These are phyloP conservation scores for Plasmodium relictum DNA, from an alignment of 169 alveolate genomes.

Conservation along the genomic window DNA sequence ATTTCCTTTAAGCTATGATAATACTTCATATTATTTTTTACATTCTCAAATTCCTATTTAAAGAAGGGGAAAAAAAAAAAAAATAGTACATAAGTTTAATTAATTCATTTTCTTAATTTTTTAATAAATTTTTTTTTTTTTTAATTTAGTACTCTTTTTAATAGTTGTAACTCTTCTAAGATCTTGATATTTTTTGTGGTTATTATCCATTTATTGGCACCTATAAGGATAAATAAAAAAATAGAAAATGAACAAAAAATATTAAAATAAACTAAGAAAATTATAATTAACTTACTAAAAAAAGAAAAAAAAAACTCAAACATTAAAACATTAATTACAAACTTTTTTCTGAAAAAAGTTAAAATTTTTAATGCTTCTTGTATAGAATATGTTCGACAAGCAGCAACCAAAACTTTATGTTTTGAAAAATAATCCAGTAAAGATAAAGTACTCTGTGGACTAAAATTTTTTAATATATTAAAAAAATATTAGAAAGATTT, in stretches of 20 bases:
- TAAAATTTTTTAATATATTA: background rate
- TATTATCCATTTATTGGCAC: slow-evolving; percentile 58
- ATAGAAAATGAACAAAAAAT: slow-evolving; percentile 14
- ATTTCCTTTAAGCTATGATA: slow-evolving; percentile 39
- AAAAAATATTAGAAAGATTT: background rate
- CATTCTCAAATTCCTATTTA: slow-evolving; percentile 30
- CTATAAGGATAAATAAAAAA: slow-evolving; percentile 26
- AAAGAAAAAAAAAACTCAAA: slow-evolving; percentile 58
- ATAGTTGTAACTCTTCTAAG: slow-evolving; percentile 8
- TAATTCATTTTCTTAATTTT: background rate
- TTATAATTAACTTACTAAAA: slow-evolving; percentile 33
- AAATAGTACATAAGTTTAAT: background rate
- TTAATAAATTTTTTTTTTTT: background rate
- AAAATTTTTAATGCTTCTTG: slow-evolving; percentile 27
- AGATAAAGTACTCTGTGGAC: slow-evolving; percentile 22
- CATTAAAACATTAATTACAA: slow-evolving; percentile 43
- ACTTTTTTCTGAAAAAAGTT: slow-evolving; percentile 31
- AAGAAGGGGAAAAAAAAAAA: slow-evolving; percentile 5
- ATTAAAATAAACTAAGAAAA: background rate
- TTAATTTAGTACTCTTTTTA: slow-evolving; percentile 22
- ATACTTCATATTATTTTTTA: slow-evolving; percentile 15
- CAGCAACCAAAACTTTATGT: slow-evolving; percentile 37
- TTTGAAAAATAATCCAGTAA: slow-evolving; percentile 48
- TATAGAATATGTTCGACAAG: slow-evolving; percentile 52
- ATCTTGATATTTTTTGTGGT: slow-evolving; percentile 32